Evolutionary conservation across 2,329 filamentous ascomycete species (phyloP).

Genomic region (Penicillium concentricum): DNA sequence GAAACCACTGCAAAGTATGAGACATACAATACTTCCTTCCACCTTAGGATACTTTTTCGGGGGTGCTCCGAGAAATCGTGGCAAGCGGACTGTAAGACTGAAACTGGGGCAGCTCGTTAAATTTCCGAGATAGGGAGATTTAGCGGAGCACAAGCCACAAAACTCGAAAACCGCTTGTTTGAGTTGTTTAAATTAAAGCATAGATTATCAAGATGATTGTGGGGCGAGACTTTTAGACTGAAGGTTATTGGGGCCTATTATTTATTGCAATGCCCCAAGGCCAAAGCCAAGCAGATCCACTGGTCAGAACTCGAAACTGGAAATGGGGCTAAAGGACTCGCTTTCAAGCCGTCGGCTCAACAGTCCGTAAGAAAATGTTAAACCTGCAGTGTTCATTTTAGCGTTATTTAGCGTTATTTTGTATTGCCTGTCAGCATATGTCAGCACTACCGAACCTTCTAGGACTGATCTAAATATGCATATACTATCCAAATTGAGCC

Average conservation of each 20-base stretch:
- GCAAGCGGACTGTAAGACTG: too few relatives aligned
- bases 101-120: too few relatives aligned
- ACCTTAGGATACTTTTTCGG: too few relatives aligned
- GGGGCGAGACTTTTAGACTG: background rate
- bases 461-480: background rate
- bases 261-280: background rate
- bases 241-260: background rate
- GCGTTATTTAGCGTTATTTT: too few relatives aligned
- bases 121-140: background rate
- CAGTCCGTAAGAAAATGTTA: background rate
- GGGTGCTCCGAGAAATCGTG: background rate
- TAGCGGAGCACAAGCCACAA: background rate
- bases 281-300: background rate
- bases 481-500: background rate
- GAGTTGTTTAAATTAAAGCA: background rate
- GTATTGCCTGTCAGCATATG: conserved; percentile 10
- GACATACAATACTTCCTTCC: too few relatives aligned
- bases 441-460: background rate
- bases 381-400: background rate
- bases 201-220: background rate
- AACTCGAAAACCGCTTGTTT: background rate
- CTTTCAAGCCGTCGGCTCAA: background rate
- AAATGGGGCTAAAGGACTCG: background rate
- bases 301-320: background rate
- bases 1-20: too few relatives aligned